Evolutionary conservation across 2,329 filamentous ascomycete species (phyloP).

Genomic region (Beauveria pseudobassiana): DNA sequence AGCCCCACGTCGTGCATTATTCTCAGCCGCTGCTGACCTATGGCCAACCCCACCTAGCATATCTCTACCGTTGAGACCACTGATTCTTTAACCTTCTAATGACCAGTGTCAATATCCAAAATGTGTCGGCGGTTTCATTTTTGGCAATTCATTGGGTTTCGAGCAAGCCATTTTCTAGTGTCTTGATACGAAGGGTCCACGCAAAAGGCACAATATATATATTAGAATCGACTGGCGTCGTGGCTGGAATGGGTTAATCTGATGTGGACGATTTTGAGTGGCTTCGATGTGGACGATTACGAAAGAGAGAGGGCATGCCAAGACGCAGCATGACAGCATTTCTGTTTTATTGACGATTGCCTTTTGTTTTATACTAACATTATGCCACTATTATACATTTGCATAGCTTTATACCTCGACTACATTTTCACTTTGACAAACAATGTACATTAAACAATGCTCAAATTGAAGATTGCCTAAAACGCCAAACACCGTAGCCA

Average conservation of each 20-base stretch:
- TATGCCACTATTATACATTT: conserved; percentile 5
- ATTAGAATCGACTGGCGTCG: too few relatives aligned
- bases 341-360: background rate
- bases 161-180: too few relatives aligned
- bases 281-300: too few relatives aligned
- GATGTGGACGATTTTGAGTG: too few relatives aligned
- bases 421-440: background rate
- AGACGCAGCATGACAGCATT: conserved; percentile 1
- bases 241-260: too few relatives aligned
- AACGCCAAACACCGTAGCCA: background rate
- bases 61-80: background rate
- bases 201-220: too few relatives aligned
- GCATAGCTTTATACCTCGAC: background rate
- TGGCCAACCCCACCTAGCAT: background rate
- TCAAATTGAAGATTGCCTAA: background rate
- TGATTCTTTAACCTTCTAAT: too few relatives aligned
- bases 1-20: background rate
- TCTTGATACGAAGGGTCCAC: too few relatives aligned
- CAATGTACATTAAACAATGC: background rate
- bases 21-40: background rate
- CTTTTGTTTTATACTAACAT: background rate
- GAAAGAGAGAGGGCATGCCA: background rate
- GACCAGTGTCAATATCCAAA: too few relatives aligned
- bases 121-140: too few relatives aligned
- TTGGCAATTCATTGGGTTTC: too few relatives aligned